These are phyloP conservation scores for Pueraria montana DNA, from an alignment of 306 rosid genomes.

Conservation along the genomic window DNA sequence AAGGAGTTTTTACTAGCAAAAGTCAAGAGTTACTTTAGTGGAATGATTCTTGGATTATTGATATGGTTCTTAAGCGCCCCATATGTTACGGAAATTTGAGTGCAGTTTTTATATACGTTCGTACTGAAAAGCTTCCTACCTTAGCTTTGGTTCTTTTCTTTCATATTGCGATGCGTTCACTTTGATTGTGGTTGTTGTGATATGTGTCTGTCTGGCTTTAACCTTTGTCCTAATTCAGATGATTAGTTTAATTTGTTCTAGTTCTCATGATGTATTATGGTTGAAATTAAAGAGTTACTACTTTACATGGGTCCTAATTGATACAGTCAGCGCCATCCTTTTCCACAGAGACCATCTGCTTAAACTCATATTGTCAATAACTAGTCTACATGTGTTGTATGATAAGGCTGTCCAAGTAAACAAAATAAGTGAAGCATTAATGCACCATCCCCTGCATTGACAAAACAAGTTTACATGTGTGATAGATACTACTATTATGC, in stretches of 20 bases:
- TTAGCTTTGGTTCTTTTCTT: background rate
- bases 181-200: background rate
- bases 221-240: constrained; percentile 3
- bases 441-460: background rate
- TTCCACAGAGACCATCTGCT: background rate
- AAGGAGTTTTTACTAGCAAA: background rate
- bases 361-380: background rate
- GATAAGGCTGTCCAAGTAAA: background rate
- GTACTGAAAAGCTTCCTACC: background rate
- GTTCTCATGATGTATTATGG: constrained; percentile 1
- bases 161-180: background rate
- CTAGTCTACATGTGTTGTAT: background rate
- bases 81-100: background rate
- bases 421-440: background rate
- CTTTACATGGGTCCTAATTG: background rate
- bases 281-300: too few relatives aligned
- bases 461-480: background rate
- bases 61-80: background rate
- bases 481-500: background rate
- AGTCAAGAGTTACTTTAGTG: background rate
- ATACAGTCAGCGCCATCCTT: background rate
- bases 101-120: background rate
- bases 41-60: background rate
- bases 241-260: background rate
- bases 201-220: background rate